phyloP scores from a whole-genome alignment of 2,329 filamentous ascomycete species.

The Neonectria punicea region DNA sequence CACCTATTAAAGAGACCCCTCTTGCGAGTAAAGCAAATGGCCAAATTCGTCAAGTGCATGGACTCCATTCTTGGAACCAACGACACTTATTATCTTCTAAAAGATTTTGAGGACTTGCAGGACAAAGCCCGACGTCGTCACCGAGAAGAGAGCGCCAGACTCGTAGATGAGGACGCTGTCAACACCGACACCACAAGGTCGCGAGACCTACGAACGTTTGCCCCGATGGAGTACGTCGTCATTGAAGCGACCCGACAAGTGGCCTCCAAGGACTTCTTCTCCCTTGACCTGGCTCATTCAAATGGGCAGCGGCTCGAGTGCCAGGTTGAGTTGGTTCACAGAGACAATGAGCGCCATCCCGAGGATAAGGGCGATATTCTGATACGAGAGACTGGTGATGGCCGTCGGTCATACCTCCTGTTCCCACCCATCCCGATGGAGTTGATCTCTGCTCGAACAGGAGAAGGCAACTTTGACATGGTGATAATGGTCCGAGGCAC shows the following conservation, averaged over 20 bases:
- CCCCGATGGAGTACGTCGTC: constrained; percentile 73
- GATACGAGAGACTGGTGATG: constrained; percentile 86
- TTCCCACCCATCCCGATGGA: constrained; percentile 86
- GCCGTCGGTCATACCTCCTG: constrained; percentile 80
- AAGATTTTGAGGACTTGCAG: constrained; percentile 76
- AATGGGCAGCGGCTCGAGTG: constrained; percentile 91
- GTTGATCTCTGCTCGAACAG: constrained; percentile 81
- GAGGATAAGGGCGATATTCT: constrained; percentile 84
- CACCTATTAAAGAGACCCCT: constrained; percentile 91
- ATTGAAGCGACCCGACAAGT: constrained; percentile 86
- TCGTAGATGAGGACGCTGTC: constrained; percentile 85
- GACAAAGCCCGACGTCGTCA: constrained; percentile 76
- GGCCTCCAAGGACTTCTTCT: constrained; percentile 89
- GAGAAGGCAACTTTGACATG: constrained; percentile 76
- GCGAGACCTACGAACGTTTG: constrained; percentile 81
- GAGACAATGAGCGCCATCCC: constrained; percentile 78
- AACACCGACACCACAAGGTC: constrained; percentile 84
- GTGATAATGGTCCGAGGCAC: constrained; percentile 87
- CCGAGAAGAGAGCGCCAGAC: constrained; percentile 75
- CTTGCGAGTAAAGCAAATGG: constrained; percentile 86
- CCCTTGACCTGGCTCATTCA: constrained; percentile 85
- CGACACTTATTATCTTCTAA: constrained; percentile 53
- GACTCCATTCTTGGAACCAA: constrained; percentile 64
- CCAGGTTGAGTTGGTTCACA: constrained; percentile 84
- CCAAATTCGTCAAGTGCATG: constrained; percentile 81